Conservation (phyloP, 148 eudicot species). For the Fallopia convolvulus region DNA sequence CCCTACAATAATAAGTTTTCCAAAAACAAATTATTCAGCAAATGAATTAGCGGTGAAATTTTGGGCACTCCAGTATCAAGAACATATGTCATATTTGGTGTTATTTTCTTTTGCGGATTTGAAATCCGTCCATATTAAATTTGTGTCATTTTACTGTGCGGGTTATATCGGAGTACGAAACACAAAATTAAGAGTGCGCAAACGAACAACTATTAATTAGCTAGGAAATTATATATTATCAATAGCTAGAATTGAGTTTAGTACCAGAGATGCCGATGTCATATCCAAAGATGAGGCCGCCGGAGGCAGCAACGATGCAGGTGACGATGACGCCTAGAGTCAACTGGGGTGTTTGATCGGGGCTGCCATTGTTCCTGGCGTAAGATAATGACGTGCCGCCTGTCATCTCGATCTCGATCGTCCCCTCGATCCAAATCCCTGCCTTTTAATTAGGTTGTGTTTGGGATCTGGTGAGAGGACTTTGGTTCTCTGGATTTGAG, state of each 20-base stretch:
- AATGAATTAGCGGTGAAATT: too few relatives aligned
- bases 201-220: too few relatives aligned
- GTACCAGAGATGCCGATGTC: background rate
- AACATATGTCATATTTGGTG: too few relatives aligned
- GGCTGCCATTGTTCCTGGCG: background rate
- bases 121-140: too few relatives aligned
- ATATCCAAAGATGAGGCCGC: constrained; percentile 9
- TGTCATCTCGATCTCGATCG: background rate
- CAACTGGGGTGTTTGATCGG: background rate
- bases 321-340: constrained; percentile 2
- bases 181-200: too few relatives aligned
- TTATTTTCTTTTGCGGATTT: too few relatives aligned
- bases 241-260: too few relatives aligned
- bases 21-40: too few relatives aligned
- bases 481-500: background rate
- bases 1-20: background rate
- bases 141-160: too few relatives aligned
- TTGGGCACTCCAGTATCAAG: too few relatives aligned
- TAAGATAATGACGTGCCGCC: background rate
- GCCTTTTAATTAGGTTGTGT: background rate
- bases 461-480: constrained; percentile 1
- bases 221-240: too few relatives aligned
- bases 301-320: background rate
- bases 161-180: too few relatives aligned
- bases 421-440: constrained; percentile 4